Evolutionary conservation across 2,329 filamentous ascomycete genomes (phyloP).

Genomic region (Epichloe baconii): DNA sequence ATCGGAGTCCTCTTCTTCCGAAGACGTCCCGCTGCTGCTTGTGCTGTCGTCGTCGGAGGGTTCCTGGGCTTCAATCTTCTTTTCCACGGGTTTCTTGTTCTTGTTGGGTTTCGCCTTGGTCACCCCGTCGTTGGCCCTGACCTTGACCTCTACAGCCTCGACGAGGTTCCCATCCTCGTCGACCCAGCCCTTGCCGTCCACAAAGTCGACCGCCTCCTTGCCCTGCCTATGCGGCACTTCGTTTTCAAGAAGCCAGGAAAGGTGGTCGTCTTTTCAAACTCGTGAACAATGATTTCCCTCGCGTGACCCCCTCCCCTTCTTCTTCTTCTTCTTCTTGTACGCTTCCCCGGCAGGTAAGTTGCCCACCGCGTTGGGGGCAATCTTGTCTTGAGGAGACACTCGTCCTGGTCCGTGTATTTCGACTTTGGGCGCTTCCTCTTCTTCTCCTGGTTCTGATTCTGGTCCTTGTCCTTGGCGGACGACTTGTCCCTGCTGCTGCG

Average conservation of each 20-base stretch:
- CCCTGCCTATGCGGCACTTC: constrained; percentile 16
- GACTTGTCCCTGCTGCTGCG: constrained; percentile 35
- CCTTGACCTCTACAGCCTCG: constrained; percentile 38
- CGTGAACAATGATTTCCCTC: constrained; percentile 60
- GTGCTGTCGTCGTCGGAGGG: constrained; percentile 20
- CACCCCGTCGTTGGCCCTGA: constrained; percentile 5
- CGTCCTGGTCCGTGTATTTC: constrained; percentile 67
- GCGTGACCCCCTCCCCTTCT: neutral
- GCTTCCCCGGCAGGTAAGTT: constrained; percentile 28
- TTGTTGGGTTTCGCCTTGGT: constrained; percentile 9
- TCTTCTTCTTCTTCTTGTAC: constrained; percentile 43
- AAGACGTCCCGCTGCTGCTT: constrained; percentile 26
- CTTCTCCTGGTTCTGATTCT: constrained; percentile 35
- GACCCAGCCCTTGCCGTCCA: constrained; percentile 82
- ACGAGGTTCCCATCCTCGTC: constrained; percentile 66
- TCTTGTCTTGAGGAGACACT: constrained; percentile 75
- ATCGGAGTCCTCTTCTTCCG: constrained; percentile 18
- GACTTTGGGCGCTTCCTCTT: constrained; percentile 51
- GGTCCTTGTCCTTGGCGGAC: constrained; percentile 31
- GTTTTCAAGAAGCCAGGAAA: constrained; percentile 69
- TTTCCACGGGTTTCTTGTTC: constrained; percentile 9
- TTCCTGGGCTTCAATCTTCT: neutral
- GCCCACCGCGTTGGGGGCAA: constrained; percentile 43
- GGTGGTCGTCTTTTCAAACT: constrained; percentile 76
- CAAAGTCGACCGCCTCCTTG: constrained; percentile 43